These are phyloP conservation scores for Neurospora sp. DNA, from an alignment of 2,329 filamentous ascomycete species.

Conservation along the genomic window DNA sequence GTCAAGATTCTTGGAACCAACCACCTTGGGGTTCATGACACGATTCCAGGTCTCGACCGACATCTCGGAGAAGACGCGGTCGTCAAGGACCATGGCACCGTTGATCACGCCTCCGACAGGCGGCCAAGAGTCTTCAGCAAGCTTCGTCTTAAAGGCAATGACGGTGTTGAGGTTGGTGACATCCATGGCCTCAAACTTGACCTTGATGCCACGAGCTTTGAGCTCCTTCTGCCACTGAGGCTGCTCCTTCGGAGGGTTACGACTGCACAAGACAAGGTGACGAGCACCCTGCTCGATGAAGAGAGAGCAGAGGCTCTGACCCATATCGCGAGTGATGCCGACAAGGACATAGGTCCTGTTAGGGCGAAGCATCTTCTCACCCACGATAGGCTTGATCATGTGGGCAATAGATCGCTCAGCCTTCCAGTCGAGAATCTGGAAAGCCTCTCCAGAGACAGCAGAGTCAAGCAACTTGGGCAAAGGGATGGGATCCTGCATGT, in stretches of 20 bases:
- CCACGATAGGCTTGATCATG: constrained; percentile 17
- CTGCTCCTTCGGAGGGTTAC: constrained; percentile 21
- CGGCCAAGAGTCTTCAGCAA: constrained; percentile 19
- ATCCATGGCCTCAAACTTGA: constrained; percentile 20
- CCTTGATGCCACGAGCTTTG: constrained; percentile 11
- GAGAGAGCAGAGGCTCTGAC: constrained; percentile 31
- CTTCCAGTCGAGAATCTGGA: constrained; percentile 31
- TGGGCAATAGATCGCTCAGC: constrained; percentile 21
- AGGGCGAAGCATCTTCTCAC: constrained; percentile 19
- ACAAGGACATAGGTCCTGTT: constrained; percentile 29
- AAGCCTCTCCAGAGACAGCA: constrained; percentile 8
- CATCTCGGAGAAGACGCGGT: constrained; percentile 32
- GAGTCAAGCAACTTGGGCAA: constrained; percentile 19
- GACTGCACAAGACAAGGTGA: constrained; percentile 30
- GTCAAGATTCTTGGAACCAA: constrained; percentile 30
- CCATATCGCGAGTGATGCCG: constrained; percentile 33
- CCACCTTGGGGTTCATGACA: constrained; percentile 30
- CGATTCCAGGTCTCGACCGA: constrained; percentile 25
- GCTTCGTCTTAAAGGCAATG: constrained; percentile 15
- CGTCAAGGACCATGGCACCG: constrained; percentile 36
- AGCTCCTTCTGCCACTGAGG: constrained; percentile 26
- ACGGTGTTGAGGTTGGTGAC: constrained; percentile 22
- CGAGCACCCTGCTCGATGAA: constrained; percentile 28
- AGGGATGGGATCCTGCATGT: constrained; percentile 8
- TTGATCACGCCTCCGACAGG: constrained; percentile 31